phyloP scores from a whole-genome alignment of 2,329 filamentous ascomycete species.

The Didymellaceae sp. region DNA sequence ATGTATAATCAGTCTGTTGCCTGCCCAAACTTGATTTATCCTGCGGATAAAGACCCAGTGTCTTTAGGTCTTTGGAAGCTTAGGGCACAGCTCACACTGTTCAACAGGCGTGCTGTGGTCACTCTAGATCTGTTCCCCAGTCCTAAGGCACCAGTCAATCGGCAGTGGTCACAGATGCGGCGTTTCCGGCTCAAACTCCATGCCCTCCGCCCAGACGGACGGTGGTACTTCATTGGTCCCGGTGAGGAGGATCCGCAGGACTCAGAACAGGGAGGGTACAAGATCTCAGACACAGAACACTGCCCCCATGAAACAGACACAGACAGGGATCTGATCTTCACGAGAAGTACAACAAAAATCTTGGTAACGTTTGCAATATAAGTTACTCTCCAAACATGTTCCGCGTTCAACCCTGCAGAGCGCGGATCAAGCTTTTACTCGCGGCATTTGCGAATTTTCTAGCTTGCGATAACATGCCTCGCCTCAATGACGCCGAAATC shows the following conservation, averaged over 20 bases:
- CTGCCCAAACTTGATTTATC: slow-evolving; percentile 21
- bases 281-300: slow-evolving; percentile 19
- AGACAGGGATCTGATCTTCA: slow-evolving; percentile 8
- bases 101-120: slow-evolving; percentile 20
- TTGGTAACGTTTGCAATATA: slow-evolving; percentile 2
- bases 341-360: neutral
- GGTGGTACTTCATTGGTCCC: slow-evolving; percentile 23
- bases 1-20: slow-evolving; percentile 12
- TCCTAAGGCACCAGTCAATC: slow-evolving; percentile 8
- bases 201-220: slow-evolving; percentile 21
- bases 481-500: slow-evolving; percentile 17
- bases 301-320: slow-evolving; percentile 8
- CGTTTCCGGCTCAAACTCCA: slow-evolving; percentile 23
- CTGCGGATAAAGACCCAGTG: slow-evolving; percentile 17
- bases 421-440: slow-evolving; percentile 19
- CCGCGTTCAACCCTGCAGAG: slow-evolving; percentile 18
- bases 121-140: slow-evolving; percentile 16
- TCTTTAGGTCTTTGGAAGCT: slow-evolving; percentile 18
- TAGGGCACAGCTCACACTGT: slow-evolving; percentile 14
- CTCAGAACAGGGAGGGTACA: slow-evolving; percentile 22
- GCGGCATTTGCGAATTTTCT: slow-evolving; percentile 19
- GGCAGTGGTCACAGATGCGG: slow-evolving; percentile 23
- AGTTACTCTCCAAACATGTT: slow-evolving; percentile 17
- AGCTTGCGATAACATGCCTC: slow-evolving; percentile 15
- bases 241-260: slow-evolving; percentile 21